Conservation (phyloP, 2,329 filamentous ascomycete genomes). For the Teratosphaeria pseudoeucalypti region DNA sequence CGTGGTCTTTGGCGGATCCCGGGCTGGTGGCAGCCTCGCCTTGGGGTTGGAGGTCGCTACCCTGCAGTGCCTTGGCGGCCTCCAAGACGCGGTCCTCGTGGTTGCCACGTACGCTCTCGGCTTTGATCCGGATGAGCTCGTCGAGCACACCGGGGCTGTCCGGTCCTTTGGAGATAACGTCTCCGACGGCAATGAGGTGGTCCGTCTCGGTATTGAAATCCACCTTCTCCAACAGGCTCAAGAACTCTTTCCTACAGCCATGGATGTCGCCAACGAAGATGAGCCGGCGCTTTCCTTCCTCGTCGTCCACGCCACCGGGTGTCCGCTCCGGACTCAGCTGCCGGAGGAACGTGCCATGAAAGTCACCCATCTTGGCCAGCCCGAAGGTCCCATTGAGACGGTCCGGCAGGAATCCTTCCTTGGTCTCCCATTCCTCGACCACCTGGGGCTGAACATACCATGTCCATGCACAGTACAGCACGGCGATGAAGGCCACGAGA, state of each 20-base stretch:
- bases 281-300: slow-evolving; percentile 46
- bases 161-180: slow-evolving; percentile 78
- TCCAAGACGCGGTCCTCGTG: slow-evolving; percentile 82
- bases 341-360: slow-evolving; percentile 30
- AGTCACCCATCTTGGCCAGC: slow-evolving; percentile 16
- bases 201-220: slow-evolving; percentile 54
- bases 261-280: slow-evolving; percentile 88
- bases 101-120: slow-evolving; percentile 80
- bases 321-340: slow-evolving; percentile 34
- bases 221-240: slow-evolving; percentile 55
- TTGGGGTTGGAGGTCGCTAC: neutral
- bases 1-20: slow-evolving; percentile 17
- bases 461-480: slow-evolving; percentile 27
- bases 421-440: slow-evolving; percentile 24
- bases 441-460: slow-evolving; percentile 28
- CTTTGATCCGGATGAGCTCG: slow-evolving; percentile 60
- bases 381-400: slow-evolving; percentile 20
- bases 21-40: slow-evolving; percentile 10
- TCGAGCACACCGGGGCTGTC: slow-evolving; percentile 70
- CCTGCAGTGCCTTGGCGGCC: slow-evolving; percentile 10
- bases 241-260: slow-evolving; percentile 61
- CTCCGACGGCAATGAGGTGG: slow-evolving; percentile 66
- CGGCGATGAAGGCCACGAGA: slow-evolving; percentile 20
- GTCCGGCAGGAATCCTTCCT: slow-evolving; percentile 23
- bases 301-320: slow-evolving; percentile 24